Conservation (phyloP, 2,329 filamentous ascomycete genomes). For the Neofusicoccum ribis region DNA sequence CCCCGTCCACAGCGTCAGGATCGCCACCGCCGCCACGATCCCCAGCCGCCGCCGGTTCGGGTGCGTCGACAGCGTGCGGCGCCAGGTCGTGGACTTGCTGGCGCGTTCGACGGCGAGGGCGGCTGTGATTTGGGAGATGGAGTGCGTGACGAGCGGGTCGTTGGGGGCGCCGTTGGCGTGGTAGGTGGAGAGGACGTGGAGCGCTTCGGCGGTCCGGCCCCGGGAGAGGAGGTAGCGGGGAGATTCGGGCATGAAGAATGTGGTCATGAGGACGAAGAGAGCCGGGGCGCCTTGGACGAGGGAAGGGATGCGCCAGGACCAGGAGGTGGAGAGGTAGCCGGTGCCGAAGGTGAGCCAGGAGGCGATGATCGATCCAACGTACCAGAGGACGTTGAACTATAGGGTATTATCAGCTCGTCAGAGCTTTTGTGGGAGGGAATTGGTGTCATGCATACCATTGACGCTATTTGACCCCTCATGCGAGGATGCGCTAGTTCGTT, state of each 20-base stretch:
- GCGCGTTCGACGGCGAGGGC: background rate
- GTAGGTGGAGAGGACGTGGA: conserved; percentile 55
- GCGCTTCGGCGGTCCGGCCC: conserved; percentile 54
- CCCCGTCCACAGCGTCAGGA: conserved; percentile 43
- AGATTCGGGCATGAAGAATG: conserved; percentile 54
- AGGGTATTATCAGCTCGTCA: background rate
- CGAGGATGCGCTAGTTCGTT: conserved; percentile 10
- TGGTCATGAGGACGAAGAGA: conserved; percentile 29
- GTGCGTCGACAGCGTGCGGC: conserved; percentile 9
- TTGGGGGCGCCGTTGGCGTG: conserved; percentile 47
- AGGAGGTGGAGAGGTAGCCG: conserved; percentile 42
- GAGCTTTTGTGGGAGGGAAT: no score
- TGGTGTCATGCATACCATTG: background rate
- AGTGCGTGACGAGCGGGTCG: background rate
- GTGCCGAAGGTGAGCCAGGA: conserved; percentile 23
- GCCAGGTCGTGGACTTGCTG: no score
- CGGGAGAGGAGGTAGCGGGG: conserved; percentile 59
- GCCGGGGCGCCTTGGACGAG: no score
- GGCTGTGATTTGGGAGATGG: background rate
- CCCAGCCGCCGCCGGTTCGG: conserved; percentile 42
- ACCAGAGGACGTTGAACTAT: conserved; percentile 19
- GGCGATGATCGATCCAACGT: conserved; percentile 16
- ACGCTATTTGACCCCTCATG: conserved; percentile 13
- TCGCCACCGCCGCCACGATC: conserved; percentile 39
- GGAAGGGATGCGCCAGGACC: conserved; percentile 55